Evolutionary conservation across 331 rosid genomes (phyloP).

Genomic region (Acacia pycnantha): DNA sequence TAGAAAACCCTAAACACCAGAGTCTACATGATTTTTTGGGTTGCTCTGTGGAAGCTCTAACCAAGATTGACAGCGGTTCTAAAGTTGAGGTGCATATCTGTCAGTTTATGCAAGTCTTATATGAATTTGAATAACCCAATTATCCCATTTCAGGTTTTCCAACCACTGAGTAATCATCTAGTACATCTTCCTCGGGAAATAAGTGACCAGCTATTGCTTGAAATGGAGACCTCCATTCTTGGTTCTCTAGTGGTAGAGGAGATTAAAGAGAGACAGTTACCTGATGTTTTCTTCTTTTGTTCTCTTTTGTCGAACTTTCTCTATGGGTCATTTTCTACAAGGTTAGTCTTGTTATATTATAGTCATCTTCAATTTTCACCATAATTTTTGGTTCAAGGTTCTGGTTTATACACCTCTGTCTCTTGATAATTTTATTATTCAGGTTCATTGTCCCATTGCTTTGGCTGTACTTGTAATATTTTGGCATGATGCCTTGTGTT

Average conservation of each 20-base stretch:
- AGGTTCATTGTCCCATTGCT: neutral
- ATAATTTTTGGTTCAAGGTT: neutral
- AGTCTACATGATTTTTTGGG: slow-evolving; percentile 56
- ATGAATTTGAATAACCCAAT: slow-evolving; percentile 21
- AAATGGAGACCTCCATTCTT: slow-evolving; percentile 70
- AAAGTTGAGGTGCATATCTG: slow-evolving; percentile 56
- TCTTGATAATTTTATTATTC: neutral
- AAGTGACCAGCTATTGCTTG: slow-evolving; percentile 66
- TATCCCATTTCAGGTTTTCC: slow-evolving; percentile 48
- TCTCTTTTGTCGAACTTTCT: slow-evolving; percentile 72
- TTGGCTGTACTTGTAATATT: neutral
- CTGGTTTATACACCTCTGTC: slow-evolving; percentile 15
- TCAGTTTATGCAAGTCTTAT: slow-evolving; percentile 28
- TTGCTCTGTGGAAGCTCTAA: slow-evolving; percentile 74
- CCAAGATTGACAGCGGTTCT: slow-evolving; percentile 50
- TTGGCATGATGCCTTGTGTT: neutral
- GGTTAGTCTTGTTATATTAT: slow-evolving; percentile 49
- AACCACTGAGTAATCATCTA: slow-evolving; percentile 38
- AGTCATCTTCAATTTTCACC: slow-evolving; percentile 17
- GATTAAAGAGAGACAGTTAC: slow-evolving; percentile 44
- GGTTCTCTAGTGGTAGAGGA: slow-evolving; percentile 57
- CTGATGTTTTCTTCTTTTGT: slow-evolving; percentile 64
- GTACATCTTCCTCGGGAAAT: slow-evolving; percentile 65
- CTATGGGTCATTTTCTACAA: slow-evolving; percentile 47
- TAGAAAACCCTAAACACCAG: slow-evolving; percentile 56